Percentiles rank a stretch among this genome's conserved stretches.
Evolutionary conservation across 1,284 basidiomycete species (phyloP).

Genomic region (Porphyrellus sp.): DNA sequence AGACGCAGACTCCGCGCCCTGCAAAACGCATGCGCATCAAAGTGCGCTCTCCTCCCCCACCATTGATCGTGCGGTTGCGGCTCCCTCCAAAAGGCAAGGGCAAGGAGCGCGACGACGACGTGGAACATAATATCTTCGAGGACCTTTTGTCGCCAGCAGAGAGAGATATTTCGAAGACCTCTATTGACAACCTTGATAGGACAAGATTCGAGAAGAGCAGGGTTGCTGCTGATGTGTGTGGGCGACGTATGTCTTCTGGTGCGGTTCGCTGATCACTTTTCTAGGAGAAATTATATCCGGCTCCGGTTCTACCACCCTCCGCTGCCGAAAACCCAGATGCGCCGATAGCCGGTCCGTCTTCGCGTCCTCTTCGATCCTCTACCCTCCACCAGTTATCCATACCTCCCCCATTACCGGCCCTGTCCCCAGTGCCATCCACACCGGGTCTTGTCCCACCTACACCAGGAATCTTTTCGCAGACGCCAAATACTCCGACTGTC

Average conservation of each 20-base stretch:
- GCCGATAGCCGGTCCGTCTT: constrained; percentile 55
- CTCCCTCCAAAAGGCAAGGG: constrained; percentile 58
- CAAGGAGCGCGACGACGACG: constrained; percentile 58
- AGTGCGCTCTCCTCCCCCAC: constrained; percentile 36
- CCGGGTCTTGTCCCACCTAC: constrained; percentile 38
- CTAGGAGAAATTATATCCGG: constrained; percentile 54
- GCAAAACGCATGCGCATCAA: constrained; percentile 42
- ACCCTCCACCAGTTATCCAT: constrained; percentile 40
- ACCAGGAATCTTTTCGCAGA: constrained; percentile 34
- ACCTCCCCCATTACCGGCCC: constrained; percentile 28
- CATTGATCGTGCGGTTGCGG: constrained; percentile 50
- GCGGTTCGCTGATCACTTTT: constrained; percentile 12
- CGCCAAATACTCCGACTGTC: constrained; percentile 23
- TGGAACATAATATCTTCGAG: constrained; percentile 70
- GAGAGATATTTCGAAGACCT: constrained; percentile 75
- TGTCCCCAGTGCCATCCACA: constrained; percentile 41
- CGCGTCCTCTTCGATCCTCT: constrained; percentile 61
- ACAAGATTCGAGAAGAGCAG: constrained; percentile 74
- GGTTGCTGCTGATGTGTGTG: constrained; percentile 63
- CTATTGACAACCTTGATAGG: constrained; percentile 66
- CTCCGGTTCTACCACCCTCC: constrained; percentile 37
- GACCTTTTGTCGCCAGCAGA: constrained; percentile 72
- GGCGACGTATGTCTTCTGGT: neutral
- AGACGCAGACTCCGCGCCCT: constrained; percentile 28
- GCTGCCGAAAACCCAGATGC: constrained; percentile 40